Percentiles rank a stretch among this genome's conserved stretches.
Conservation (phyloP, 495 filamentous ascomycete genomes). For the Lasiosphaeria ovina region DNA sequence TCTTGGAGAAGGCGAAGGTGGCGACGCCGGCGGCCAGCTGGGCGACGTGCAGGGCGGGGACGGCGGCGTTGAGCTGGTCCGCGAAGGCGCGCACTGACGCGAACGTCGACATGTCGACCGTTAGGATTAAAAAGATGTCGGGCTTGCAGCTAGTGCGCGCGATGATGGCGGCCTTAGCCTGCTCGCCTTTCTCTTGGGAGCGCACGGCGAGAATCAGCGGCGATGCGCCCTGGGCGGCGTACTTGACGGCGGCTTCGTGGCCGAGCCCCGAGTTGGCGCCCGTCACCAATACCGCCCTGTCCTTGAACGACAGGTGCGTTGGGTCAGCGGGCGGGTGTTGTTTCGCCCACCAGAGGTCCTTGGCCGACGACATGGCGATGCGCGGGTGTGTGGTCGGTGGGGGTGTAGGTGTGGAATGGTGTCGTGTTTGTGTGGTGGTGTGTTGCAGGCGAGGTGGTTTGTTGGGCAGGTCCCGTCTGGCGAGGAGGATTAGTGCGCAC, state of each 20-base stretch:
- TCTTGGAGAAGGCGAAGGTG: slow-evolving; percentile 15
- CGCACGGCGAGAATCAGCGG: slow-evolving; percentile 14
- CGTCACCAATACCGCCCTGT: slow-evolving; percentile 51
- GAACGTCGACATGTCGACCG: slow-evolving; percentile 21
- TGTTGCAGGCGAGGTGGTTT: no score
- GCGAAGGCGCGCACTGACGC: slow-evolving; percentile 21
- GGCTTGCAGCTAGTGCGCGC: background rate
- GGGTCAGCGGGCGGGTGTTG: slow-evolving; percentile 3
- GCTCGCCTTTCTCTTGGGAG: slow-evolving; percentile 15
- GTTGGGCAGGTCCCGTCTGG: no score
- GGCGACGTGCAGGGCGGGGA: slow-evolving; percentile 30
- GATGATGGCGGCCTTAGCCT: slow-evolving; percentile 1
- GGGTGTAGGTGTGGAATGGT: no score
- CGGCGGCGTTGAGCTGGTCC: slow-evolving; percentile 17
- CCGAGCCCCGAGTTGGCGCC: slow-evolving; percentile 53
- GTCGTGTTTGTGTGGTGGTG: no score
- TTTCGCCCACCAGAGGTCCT: background rate
- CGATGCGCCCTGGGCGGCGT: slow-evolving; percentile 11
- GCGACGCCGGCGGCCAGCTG: slow-evolving; percentile 44
- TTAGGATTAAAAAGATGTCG: slow-evolving; percentile 12
- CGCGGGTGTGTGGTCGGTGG: no score
- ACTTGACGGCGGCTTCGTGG: slow-evolving; percentile 44
- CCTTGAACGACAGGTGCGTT: background rate
- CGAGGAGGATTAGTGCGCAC: no score
- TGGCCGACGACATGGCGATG: background rate